Conservation (phyloP, 208 protist species). For the Acanthamoeba lenticulata region DNA sequence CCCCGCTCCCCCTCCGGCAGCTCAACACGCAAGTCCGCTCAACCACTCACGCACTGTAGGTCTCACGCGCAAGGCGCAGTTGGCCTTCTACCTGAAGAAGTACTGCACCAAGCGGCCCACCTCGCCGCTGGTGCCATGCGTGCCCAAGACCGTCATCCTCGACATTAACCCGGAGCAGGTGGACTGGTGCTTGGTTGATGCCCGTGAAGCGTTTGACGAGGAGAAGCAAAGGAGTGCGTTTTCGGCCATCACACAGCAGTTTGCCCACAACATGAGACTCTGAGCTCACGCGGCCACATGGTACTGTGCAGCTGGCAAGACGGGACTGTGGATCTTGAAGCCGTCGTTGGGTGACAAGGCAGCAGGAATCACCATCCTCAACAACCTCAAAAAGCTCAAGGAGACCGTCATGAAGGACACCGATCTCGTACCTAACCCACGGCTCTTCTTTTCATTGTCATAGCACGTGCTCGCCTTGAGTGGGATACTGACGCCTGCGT, state of each 20-base stretch:
- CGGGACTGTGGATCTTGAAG: slow-evolving; percentile 38
- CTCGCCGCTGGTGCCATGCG: background rate
- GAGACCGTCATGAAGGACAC: background rate
- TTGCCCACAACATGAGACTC: too few species aligned
- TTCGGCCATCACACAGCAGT: too few species aligned
- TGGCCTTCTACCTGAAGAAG: slow-evolving; percentile 31
- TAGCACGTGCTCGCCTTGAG: background rate
- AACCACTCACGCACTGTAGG: background rate
- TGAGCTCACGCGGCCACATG: too few species aligned
- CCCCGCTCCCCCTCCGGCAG: background rate
- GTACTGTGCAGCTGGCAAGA: background rate
- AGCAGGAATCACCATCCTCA: slow-evolving; percentile 20
- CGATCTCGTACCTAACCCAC: background rate
- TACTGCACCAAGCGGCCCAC: slow-evolving; percentile 37
- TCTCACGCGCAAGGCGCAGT: slow-evolving; percentile 52
- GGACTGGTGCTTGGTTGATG: slow-evolving; percentile 34
- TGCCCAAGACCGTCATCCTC: slow-evolving; percentile 41
- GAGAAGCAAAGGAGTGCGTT: background rate
- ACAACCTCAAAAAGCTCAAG: slow-evolving; percentile 35
- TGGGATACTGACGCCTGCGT: background rate
- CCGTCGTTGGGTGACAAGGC: slow-evolving; percentile 16
- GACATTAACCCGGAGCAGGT: slow-evolving; percentile 27
- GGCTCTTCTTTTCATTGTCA: background rate
- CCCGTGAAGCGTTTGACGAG: slow-evolving; percentile 6
- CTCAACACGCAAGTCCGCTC: background rate